Evolutionary conservation across 2,329 filamentous ascomycete species (phyloP), one percentile per base, ranked within the genome.

Genomic region (Botrytis porri): DNA sequence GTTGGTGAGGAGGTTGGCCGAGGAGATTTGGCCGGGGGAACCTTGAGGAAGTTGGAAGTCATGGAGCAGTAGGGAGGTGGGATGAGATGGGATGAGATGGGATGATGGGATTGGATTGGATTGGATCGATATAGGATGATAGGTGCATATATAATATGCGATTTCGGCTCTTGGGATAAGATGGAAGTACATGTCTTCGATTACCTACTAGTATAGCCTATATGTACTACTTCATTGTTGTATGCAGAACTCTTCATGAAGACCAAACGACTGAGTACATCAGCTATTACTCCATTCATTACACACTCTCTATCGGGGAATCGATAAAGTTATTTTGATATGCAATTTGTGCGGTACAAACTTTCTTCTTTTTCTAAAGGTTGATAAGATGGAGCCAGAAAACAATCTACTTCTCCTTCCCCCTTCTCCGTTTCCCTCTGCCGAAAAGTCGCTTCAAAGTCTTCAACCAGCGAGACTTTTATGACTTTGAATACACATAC

Each of bases 1-100:
- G 76, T 83, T 95, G 70, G 90, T 94, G 29, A 87, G 92, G 75
- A 85, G 89, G 77, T 89, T 95, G 78, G 92, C 92, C 4, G 88
- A 94, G 79, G 88, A 91, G 78, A 87, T 94, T 73, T 95, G 92
- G 92, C 80, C 73, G 43, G 77, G 75, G 18, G 66, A 78, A 62
- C 74, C 77, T n/a, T 78, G 69, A 75, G 25, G 0, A 32, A 8
- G 22, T 51, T 41, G 60, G n/a, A n/a, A 16, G 35, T 4, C 9
- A 16, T 22, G 41, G 29, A 35, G 35, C 7, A 37, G 4, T n/a
- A 7, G 32, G 41, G 32, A 37, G 22, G 22, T 25, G 32, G n/a
- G 10, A 59, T 25, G 32, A 12, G 10, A 59, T 59, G 29, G 12
- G 16, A 25, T 32, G 29, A 12, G 18, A 29, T 22, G 39, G n/a